Base-by-base conservation (phyloP, 345 rosid species). In the Eutrema heterophyllum region DNA sequence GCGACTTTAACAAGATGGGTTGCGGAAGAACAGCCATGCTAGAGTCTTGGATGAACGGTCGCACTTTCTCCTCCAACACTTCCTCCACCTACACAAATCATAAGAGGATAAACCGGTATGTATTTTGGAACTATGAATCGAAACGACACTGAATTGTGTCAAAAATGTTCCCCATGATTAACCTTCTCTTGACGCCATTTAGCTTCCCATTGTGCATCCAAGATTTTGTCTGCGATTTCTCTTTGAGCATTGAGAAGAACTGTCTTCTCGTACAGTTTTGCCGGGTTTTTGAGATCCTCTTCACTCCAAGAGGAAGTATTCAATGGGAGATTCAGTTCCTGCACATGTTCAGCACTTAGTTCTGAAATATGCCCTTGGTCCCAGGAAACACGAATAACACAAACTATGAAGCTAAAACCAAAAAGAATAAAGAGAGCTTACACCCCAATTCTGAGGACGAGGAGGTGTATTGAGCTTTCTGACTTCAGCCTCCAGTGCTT, bases 121-220 rank as follows among this genome's bases (percentile, higher is more conserved):
- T 53, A 26, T 57, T 18, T n/a, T 18, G 36, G 54, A 64, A 56
- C 21, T 48, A 41, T 12, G 57, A 15, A 44, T 62, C 58, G 15
- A 59, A 35, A 10, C 8, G 27, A 58, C 18, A 70, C n/a, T 0
- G 11, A 51, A 3, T 41, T 26, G 43, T 67, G 16, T 63, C 13
- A 50, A 62, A 21, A 39, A 50, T 43, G 56, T 52, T 66, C 7
- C 1, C 32, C 5, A 36, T 41, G 35, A 67, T 77, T 63, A 52
- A 90, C 97, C 98, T 88, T 93, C 76, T 87, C 94, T 72, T 91
- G 92, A 50, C 90, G 92, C 97, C 98, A 93, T 76, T 89, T 89
- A 51, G 81, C 80, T 83, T 91, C 89, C 98, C 97, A 93, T 46
- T 88, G 97, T 45, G 87, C 79, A 84, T 93, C 97, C 86, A 93